Evolutionary conservation across 768 basidiomycete species (phyloP), one percentile per base, ranked within the genome.

Genomic region (Boletellus ananas): DNA sequence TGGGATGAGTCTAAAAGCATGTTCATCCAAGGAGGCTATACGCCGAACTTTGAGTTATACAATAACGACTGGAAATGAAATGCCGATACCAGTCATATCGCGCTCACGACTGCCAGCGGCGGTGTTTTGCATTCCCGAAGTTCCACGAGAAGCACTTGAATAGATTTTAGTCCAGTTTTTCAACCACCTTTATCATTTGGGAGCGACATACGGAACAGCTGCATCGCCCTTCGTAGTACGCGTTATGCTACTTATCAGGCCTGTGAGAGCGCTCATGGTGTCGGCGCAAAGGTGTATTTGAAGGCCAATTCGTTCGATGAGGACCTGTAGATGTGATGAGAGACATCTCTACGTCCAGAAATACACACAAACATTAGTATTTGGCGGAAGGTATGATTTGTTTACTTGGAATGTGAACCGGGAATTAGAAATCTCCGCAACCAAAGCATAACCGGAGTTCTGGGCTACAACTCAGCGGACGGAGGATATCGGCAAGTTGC

Each of bases 211-310:
- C 67, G 31, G 27, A 14, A 69, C 65, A 7, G 63, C 61, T 6
- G 65, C 27, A 25, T 35, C 53, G 21, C 72, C 58, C 27, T 67
- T 68, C 57, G 80, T 74, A 7, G 72, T 60, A n/a, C 73, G 68
- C 2, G 67, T 64, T 45, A 88, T 56, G 58, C 84, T 80, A 20
- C 70, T 64, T 29, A 76, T 73, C 58, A 90, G 80, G 5, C 76
- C 73, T 1, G 76, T 70, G 25, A 92, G 66, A 1, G 80, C 79
- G 7, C 73, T 67, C 47, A 85, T 67, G 1, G 89, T 87, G 64
- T 93, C 90, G 11, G 91, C 90, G 60, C 88, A 90, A 21, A 90
- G 72, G 61, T 87, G 84, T 38, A 90, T 56, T 35, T 75, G 75
- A 5, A 91, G 64, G 16, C 69, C 70, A 33, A 81, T 68, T 13